These are phyloP conservation scores for Candida dubliniensis DNA, from an alignment of 1,139 yeast species.

Conservation along the genomic window DNA sequence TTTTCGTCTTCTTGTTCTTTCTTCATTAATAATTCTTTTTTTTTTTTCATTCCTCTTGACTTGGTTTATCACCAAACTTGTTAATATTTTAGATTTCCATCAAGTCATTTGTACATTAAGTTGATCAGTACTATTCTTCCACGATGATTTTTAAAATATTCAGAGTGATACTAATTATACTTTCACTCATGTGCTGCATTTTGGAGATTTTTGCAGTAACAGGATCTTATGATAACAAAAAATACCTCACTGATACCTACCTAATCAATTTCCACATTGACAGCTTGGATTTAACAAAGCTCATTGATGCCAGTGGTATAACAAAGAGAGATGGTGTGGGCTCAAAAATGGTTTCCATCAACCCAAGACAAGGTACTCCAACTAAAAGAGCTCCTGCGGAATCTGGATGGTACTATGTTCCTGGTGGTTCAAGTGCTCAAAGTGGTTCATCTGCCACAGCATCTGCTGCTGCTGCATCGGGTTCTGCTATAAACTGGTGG, in stretches of 20 bases:
- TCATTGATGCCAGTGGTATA: constrained; percentile 18
- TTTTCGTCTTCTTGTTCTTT: no score
- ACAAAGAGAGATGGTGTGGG: constrained; percentile 1
- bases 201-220: constrained; percentile 37
- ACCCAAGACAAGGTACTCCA: not conserved
- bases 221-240: constrained; percentile 41
- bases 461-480: constrained; percentile 5
- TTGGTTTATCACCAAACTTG: not conserved
- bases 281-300: constrained; percentile 30
- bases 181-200: constrained; percentile 37
- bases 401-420: constrained; percentile 5
- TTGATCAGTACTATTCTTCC: not conserved
- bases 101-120: not conserved
- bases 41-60: no score
- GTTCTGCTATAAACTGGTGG: not conserved
- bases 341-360: constrained; percentile 13
- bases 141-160: constrained; percentile 33
- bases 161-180: constrained; percentile 34
- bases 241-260: constrained; percentile 38
- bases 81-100: not conserved
- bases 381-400: constrained; percentile 3
- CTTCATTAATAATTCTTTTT: no score
- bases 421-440: not conserved
- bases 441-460: constrained; percentile 4
- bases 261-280: constrained; percentile 39